Evolutionary conservation across 225 moss, liverwort and hornwort species (phyloP).

Genomic region (Bryum argenteum): DNA sequence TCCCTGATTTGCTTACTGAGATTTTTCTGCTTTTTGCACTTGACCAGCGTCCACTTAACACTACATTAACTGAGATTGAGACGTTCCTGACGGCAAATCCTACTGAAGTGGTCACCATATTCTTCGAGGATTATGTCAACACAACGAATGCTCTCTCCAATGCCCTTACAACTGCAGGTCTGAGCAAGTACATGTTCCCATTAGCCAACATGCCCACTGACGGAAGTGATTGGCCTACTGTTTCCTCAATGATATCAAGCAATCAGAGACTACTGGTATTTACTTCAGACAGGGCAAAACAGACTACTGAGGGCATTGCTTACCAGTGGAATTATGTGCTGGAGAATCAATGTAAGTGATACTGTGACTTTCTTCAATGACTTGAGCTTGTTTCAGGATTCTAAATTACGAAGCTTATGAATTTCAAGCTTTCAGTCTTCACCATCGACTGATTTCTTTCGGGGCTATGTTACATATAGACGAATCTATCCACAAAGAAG

Average conservation of each 20-base stretch:
- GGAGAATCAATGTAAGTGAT: conserved; percentile 61
- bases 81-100: conserved; percentile 78
- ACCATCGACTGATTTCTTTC: neutral
- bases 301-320: conserved; percentile 51
- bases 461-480: neutral
- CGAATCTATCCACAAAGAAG: neutral
- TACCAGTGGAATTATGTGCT: conserved; percentile 63
- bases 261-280: conserved; percentile 62
- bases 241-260: conserved; percentile 64
- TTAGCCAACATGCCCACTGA: conserved; percentile 75
- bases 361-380: neutral
- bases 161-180: conserved; percentile 66
- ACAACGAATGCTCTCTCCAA: conserved; percentile 70
- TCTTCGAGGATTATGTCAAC: conserved; percentile 86
- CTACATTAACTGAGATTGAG: conserved; percentile 67
- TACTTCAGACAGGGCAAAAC: conserved; percentile 44
- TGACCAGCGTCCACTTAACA: conserved; percentile 72
- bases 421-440: neutral
- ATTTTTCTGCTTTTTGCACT: conserved; percentile 10
- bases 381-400: neutral
- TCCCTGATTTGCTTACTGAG: conserved; percentile 15
- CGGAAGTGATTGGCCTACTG: conserved; percentile 85
- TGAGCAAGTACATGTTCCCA: conserved; percentile 78
- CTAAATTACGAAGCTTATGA: neutral
- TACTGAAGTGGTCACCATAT: conserved; percentile 81